Base-by-base conservation (phyloP, 2,329 filamentous ascomycete genomes). In the Epicoccum sorghinum region DNA sequence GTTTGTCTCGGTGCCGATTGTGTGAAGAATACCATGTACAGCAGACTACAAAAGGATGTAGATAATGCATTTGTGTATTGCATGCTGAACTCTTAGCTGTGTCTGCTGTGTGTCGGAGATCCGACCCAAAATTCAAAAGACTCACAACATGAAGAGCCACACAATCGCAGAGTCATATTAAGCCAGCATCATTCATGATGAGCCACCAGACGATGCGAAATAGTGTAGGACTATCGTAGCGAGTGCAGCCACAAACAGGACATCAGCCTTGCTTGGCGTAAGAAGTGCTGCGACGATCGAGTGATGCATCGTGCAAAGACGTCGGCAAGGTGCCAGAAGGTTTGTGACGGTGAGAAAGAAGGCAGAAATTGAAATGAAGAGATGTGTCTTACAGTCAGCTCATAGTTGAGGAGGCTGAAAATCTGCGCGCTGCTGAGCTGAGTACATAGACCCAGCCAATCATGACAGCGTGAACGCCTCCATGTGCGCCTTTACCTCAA, bases 211-310 rank as follows among this genome's bases (percentile, higher is more conserved):
- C 6, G 10, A 8, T n/a, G 14, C 14, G 6, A 44, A 36, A 13
- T 53, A 38, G 14, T 12, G 40, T 10, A 53, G 13, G 6, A 13
- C 23, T 23, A 53, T 40, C 10, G 29, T 33, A 24, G 44, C 9
- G n/a, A 53, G 13, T 29, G 39, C 39, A 13, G 44, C 6, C n/a
- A 36, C 6, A 23, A 53, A 44, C 4, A 48, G 7, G 23, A 14
- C n/a, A 4, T 53, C 39, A 30, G 35, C 40, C 37, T 53, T 48
- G 44, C 14, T 8, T n/a, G 51, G 51, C 18, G 44, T 40, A 12
- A 53, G 45, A 7, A 53, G 8, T 7, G 12, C 14, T 27, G 39
- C 44, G n/a, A 42, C 29, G 12, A 53, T 36, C 1, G 45, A 48
- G 10, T 33, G 27, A 48, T 53, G 33, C 51, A 53, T 48, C 10